Evolutionary conservation across 75 land plant species (phyloP), one percentile per base, ranked within the genome.

Genomic region (Sequoia sempervirens): DNA sequence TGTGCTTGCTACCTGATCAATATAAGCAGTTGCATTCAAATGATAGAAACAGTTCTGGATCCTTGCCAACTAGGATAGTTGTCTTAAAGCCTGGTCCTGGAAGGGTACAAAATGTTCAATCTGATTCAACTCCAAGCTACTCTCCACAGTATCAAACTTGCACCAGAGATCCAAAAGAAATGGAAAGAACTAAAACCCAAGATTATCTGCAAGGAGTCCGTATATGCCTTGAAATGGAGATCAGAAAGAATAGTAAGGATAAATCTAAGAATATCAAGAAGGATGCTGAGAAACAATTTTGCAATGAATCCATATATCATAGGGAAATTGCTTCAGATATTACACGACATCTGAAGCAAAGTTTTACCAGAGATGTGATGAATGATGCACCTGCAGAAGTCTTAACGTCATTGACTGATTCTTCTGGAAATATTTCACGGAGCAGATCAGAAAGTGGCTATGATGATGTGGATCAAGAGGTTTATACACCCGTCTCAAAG

Each of bases 71-170:
- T 11, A 89, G 93, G 43, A 95, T 95, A 83, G 97, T 95, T 37
- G 96, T 95, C 74, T 75, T 95, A 46, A 95, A 93, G 82, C 97
- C 97, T n/a, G 87, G 92, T 88, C 80, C 89, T 26, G 88, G 88
- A 50, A 92, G 87, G 83, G 34, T 72, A 52, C 88, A 85, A 47
- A 85, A 85, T 30, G 15, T 86, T 17, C 88, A 79, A 84, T 73
- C 88, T 82, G 82, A 18, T 80, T 80, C 90, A 81, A 70, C 91
- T 7, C 80, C 78, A 12, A 66, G 84, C 40, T 81, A 81, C 50
- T 82, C 89, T 43, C 88, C 89, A 40, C 87, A 84, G n/a, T 53
- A 70, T 53, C 75, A 43, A 7, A 82, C 45, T 36, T 26, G 56
- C 34, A 54, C 6, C 69, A 45, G 30, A 32, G 64, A 37, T 46